These are phyloP conservation scores for Citrullus mucosospermus DNA, from an alignment of 306 rosid genomes.

Conservation along the genomic window DNA sequence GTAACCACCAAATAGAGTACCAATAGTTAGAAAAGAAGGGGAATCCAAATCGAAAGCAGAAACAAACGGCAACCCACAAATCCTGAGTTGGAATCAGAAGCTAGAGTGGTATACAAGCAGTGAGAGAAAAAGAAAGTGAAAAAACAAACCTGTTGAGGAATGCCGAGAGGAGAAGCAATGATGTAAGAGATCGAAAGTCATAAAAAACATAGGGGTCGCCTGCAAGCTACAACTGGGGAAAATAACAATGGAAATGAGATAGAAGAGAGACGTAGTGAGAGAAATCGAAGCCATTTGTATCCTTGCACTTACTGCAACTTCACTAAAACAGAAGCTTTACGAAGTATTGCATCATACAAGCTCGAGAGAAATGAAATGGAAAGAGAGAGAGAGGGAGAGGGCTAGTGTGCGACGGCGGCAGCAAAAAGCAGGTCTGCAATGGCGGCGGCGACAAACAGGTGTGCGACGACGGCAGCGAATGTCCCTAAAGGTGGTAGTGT, in stretches of 20 bases:
- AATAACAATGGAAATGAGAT: slow-evolving; percentile 10
- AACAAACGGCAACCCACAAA: neutral
- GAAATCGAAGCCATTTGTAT: slow-evolving; percentile 25
- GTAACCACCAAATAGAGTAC: neutral
- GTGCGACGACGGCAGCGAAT: no score
- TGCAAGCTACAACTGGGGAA: slow-evolving; percentile 30
- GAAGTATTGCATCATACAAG: neutral
- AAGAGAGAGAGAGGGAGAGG: neutral
- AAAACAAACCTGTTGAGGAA: slow-evolving; percentile 51
- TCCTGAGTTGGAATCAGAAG: neutral
- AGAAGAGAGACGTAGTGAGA: slow-evolving; percentile 3
- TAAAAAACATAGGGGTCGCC: slow-evolving; percentile 44
- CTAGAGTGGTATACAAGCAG: neutral
- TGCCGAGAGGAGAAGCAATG: slow-evolving; percentile 70
- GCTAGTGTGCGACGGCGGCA: no score
- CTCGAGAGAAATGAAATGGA: neutral
- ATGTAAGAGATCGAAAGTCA: slow-evolving; percentile 52
- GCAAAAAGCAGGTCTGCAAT: no score
- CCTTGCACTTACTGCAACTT: neutral
- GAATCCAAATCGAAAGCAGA: neutral
- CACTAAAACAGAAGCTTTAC: neutral
- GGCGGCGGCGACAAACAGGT: no score
- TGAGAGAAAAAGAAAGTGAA: neutral
- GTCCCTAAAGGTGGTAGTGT: no score
- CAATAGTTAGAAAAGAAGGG: neutral